Base-by-base conservation (phyloP, 2,329 filamentous ascomycete species). In the Penicillium freii region DNA sequence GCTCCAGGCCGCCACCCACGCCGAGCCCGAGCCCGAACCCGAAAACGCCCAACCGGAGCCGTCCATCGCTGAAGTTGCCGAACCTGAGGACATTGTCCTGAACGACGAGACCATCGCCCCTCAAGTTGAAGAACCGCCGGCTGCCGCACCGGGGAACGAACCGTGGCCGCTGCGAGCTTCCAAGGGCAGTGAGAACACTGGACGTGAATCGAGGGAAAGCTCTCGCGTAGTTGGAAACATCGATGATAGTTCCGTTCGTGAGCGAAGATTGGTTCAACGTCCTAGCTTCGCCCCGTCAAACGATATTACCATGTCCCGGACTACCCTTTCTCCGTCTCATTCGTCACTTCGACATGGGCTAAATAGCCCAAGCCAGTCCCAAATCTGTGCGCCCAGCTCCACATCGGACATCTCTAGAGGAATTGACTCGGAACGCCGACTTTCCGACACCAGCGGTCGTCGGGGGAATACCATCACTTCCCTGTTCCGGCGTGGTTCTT, bases 401-500 rank as follows among this genome's bases (percentile, higher is more conserved):
- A 73, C 80, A 73, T 77, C 80, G 67, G 72, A 86, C 73, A 58
- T 81, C 68, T 71, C 83, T 36, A 78, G 82, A 45, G 80, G 81
- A 17, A 77, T 81, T 15, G 82, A 81, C 36, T 77, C 77, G 5
- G 72, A 81, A 36, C 79, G 81, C 43, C 84, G 83, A 60, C 76
- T 78, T 23, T 87, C 85, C 1, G 83, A 85, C 50, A 77, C 80
- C 48, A 84, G 82, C 55, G 71, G 70, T 39, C 74, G 71, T 27
- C 73, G 72, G 54, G 67, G 73, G 36, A 75, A 73, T 58, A 75
- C 87, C 0, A 89, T 92, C 80, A 84, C 86, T 4, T 87, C 89
- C 0, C 84, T 97, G 36, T 91, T 97, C 75, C 85, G 84, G 66
- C 88, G 88, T 73, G 84, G 84, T 29, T 81, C 78, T 53, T 77